phyloP scores from a whole-genome alignment of 2,329 filamentous ascomycete species.

The Phialophora tarda region DNA sequence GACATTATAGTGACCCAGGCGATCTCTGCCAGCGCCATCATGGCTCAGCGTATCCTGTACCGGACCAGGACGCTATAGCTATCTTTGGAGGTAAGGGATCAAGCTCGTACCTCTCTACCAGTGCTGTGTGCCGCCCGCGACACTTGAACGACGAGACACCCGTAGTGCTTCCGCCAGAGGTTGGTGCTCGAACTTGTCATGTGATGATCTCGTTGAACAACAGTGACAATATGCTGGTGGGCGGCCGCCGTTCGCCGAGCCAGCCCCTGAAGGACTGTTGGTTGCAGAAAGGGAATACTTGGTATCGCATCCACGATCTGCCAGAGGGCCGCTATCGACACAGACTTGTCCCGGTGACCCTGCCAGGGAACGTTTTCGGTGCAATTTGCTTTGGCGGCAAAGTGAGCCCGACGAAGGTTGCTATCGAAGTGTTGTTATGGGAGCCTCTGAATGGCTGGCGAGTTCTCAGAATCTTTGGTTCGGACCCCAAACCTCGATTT shows the following conservation, averaged over 20 bases:
- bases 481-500: constrained; percentile 58
- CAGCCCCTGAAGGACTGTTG: constrained; percentile 75
- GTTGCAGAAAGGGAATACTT: constrained; percentile 67
- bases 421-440: constrained; percentile 63
- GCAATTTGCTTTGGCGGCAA: constrained; percentile 70
- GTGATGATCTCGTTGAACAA: constrained; percentile 70
- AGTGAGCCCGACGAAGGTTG: constrained; percentile 54
- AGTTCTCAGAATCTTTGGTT: constrained; percentile 45
- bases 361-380: constrained; percentile 46
- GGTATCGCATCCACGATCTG: constrained; percentile 69
- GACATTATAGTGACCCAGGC: constrained; percentile 48
- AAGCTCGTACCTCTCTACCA: constrained; percentile 56
- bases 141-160: constrained; percentile 39
- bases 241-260: constrained; percentile 77
- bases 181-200: constrained; percentile 69
- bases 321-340: constrained; percentile 76
- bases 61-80: constrained; percentile 45
- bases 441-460: constrained; percentile 58
- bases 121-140: constrained; percentile 43
- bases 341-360: constrained; percentile 59
- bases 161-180: constrained; percentile 52
- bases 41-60: constrained; percentile 57
- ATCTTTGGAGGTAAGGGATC: constrained; percentile 52
- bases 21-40: constrained; percentile 63
- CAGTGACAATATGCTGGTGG: constrained; percentile 68